Evolutionary conservation across 192 early-diverging fungal species (phyloP), one percentile per base, ranked within the genome.

Genomic region (Gigaspora rosea): DNA sequence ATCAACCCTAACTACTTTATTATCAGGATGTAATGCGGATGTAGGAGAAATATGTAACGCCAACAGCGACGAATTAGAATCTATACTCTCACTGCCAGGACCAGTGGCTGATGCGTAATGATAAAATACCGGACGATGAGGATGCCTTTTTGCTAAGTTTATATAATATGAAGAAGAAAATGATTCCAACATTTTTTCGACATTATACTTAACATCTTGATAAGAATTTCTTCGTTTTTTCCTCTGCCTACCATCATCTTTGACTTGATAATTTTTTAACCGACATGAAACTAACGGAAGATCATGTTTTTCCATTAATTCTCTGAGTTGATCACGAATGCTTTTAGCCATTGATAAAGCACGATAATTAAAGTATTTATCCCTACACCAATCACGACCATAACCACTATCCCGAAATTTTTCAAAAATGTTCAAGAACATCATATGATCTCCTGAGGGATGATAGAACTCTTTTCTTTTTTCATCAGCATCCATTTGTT

Each of bases 71-170:
- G 94, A 96, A 80, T 95, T 93, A 0, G 94, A 90, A 72, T 92
- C 91, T 64, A 92, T 87, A 5, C 46, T 35, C 13, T 75, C 68
- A 22, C 73, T 78, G 36, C 74, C 65, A 18, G 81, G 72, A n/a
- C 82, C 78, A 0, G 79, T 67, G 0, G 79, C 79, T 8, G 86
- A 81, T 2, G 86, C 84, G 35, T 86, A 89, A 52, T 89, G 88
- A 47, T 86, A 89, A 80, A 89, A 89, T 52, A 89, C 80, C 15
- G 79, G 70, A 57, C 86, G 71, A 51, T 88, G 82, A 22, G 91
- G 89, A 63, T 96, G 95, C 77, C 94, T 95, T 80, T 99, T 98
- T 72, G 96, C 95, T 0, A 95, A 86, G 63, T 99, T 91, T n/a
- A 92, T 89, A 76, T 96, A 98, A 81, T 94, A 99, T 1, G 96